phyloP scores from a whole-genome alignment of 495 filamentous ascomycete genomes.

The Poronia punctata region DNA sequence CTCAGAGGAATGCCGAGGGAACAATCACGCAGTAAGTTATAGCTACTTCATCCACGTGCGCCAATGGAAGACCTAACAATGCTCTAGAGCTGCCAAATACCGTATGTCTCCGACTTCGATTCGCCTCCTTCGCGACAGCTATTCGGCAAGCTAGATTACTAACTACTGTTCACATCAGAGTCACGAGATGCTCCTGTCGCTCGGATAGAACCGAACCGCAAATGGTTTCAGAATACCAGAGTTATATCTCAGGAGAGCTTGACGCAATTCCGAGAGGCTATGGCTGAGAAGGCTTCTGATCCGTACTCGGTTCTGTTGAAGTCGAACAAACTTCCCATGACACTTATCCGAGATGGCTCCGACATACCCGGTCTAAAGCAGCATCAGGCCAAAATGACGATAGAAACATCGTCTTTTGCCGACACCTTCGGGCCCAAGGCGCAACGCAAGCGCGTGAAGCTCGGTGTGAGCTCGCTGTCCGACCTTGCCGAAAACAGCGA shows the following conservation, averaged over 20 bases:
- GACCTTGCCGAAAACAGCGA: conserved; percentile 75
- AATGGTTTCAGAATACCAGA: conserved; percentile 57
- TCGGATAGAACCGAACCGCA: conserved; percentile 87
- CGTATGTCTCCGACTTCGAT: conserved; percentile 29
- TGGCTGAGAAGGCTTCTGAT: conserved; percentile 81
- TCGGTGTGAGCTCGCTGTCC: conserved; percentile 69
- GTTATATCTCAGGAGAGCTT: conserved; percentile 54
- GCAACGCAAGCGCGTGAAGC: conserved; percentile 83
- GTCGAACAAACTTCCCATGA: conserved; percentile 87
- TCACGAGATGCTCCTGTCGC: conserved; percentile 65
- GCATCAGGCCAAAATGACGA: conserved; percentile 88
- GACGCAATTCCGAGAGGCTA: conserved; percentile 81
- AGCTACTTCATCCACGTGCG: background rate
- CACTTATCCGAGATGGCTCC: conserved; percentile 59
- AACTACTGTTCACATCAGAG: conserved; percentile 36
- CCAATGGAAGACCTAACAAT: background rate
- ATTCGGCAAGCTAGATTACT: too few species aligned
- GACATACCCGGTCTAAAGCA: conserved; percentile 71
- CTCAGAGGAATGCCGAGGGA: conserved; percentile 67
- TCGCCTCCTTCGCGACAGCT: too few species aligned
- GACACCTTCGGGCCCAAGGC: conserved; percentile 91
- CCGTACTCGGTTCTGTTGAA: conserved; percentile 90
- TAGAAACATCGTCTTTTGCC: conserved; percentile 78
- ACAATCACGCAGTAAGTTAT: conserved; percentile 53
- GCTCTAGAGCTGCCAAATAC: conserved; percentile 60